These are phyloP conservation scores for Firmiana major DNA, from an alignment of 345 rosid genomes.

Conservation along the genomic window DNA sequence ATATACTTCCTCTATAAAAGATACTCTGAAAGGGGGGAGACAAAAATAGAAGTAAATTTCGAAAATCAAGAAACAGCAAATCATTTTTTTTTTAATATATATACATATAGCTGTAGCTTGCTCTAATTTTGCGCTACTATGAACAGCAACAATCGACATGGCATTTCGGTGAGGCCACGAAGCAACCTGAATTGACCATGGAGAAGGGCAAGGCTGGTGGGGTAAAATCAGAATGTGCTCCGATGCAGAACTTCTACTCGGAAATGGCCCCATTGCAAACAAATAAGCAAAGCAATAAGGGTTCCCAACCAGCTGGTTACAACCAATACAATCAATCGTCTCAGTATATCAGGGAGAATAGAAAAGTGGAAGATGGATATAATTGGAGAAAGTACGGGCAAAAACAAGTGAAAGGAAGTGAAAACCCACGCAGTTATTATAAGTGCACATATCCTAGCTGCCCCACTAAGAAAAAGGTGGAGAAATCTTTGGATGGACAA, in stretches of 20 bases:
- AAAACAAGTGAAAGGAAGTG: constrained; percentile 95
- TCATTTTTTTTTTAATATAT: too few species aligned
- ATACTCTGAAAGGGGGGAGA: too few species aligned
- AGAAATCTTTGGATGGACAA: constrained; percentile 80
- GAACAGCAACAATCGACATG: constrained; percentile 42
- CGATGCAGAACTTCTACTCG: constrained; percentile 24
- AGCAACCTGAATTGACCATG: constrained; percentile 22
- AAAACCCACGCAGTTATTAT: constrained; percentile 90
- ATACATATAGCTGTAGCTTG: too few species aligned
- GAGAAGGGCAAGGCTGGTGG: constrained; percentile 26
- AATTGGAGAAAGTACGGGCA: constrained; percentile 98
- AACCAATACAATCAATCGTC: constrained; percentile 20
- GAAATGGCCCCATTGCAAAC: constrained; percentile 26
- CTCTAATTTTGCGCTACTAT: neutral
- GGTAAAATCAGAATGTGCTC: constrained; percentile 40
- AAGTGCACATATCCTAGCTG: constrained; percentile 88
- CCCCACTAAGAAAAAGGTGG: constrained; percentile 91
- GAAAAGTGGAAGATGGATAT: constrained; percentile 83
- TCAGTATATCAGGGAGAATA: constrained; percentile 46
- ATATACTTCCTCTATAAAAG: too few species aligned
- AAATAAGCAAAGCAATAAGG: constrained; percentile 19
- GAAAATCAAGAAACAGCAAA: too few species aligned
- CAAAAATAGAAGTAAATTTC: too few species aligned
- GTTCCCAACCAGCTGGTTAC: constrained; percentile 22
- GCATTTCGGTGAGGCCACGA: constrained; percentile 32